Base-by-base conservation (phyloP, 495 filamentous ascomycete genomes). In the Coniosporium apollinis region DNA sequence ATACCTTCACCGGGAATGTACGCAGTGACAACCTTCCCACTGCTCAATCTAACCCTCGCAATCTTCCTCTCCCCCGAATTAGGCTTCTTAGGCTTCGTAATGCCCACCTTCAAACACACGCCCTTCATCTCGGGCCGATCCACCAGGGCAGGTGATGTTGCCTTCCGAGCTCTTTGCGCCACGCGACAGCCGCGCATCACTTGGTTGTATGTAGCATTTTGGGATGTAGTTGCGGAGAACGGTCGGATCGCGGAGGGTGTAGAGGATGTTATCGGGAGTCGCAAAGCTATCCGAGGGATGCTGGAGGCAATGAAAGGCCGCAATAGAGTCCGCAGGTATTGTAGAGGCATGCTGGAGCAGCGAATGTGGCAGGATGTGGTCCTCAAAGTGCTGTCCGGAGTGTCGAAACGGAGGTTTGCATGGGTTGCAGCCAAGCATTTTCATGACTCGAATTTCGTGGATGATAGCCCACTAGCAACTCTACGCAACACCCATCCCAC, bases 61-160 rank as follows among this genome's bases (percentile, higher is more conserved):
- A 77, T 81, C 65, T 97, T 97, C 30, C 89, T 61, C 60, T 93
- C 82, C 20, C 81, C 91, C 13, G 89, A 97, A 55, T 97, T 97
- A 29, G 89, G 89, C 61, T 97, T 97, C 74, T 97, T 96, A 16
- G 89, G 89, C 52, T 85, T 86, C 48, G 80, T 85, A 45, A 83
- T 76, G 51, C 75, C 76, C 38, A 94, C 91, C 52, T 85, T 83
- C 38, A 96, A 58, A 57, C 91, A 96, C 17, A 97, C 89, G 42
- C 84, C 89, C 60, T 96, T 96, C 64, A 93, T 72, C 53, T 76
- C 69, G 9, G 89, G 82, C 16, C 79, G 67, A 16, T 73, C 55
- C 41, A 66, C 69, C 34, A 97, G 68, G 3, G 86, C 89, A 0
- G 89, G 89, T 2, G 87, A 94, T 28, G 79, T 69, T 42, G 75